Base-by-base conservation (phyloP, 345 rosid genomes). In the Eucalyptus brandiana region DNA sequence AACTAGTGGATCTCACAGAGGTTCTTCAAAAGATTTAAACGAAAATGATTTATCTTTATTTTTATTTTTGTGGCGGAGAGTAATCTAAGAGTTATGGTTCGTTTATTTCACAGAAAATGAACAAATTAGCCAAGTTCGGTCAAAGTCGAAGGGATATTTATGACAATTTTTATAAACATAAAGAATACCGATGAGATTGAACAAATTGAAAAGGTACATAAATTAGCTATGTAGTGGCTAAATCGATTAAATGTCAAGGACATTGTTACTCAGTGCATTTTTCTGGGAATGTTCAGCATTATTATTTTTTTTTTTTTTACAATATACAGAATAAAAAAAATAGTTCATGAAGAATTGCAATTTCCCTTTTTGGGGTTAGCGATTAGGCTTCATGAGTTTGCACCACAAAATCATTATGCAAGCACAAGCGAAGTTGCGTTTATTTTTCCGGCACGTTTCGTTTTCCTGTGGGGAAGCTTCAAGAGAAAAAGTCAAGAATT, bases 61-160 rank as follows among this genome's bases (percentile, higher is more conserved):
- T n/a, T 67, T 8, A 4, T 65, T 69, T 18, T 72, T 5, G 42
- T 34, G 81, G 81, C 4, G 3, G 13, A 72, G 45, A 2, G 45
- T 28, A 30, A 30, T 62, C 8, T 9, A 18, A 72, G 42, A 19
- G 45, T 18, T 3, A 30, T 2, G 5, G 26, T 53, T 2, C 2
- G 0, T 53, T 4, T 53, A 53, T 53, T 53, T 53, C 5, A 0
- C 1, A 2, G 2, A 53, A 21, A 21, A 53, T 8, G 11, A 53
- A 53, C 26, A 53, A 53, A 53, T 69, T 69, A 24, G 14, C 44
- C 14, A 69, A 69, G 4, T 34, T 34, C 8, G 9, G 1, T 34
- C 26, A 19, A 19, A 19, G 26, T 53, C 1, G 1, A 53, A 53
- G 58, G 5, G 5, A 53, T 8, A 16, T 9, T 18, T 10, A 69